Percentiles rank a stretch among this genome's conserved stretches.
These are phyloP conservation scores for Zygoascus tannicola DNA, from an alignment of 805 yeast species.

Conservation along the genomic window DNA sequence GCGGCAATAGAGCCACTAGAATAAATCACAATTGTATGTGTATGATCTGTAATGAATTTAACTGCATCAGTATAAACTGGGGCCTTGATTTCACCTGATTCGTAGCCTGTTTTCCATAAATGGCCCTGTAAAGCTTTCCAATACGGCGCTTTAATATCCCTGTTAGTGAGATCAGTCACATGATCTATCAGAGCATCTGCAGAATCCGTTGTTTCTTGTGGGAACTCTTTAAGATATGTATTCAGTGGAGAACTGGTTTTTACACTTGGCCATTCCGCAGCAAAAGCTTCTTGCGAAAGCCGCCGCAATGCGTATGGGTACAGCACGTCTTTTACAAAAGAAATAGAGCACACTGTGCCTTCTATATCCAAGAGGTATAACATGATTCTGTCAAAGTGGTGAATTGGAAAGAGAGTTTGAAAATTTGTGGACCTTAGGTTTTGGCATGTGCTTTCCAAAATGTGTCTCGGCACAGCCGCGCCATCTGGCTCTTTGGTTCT, in stretches of 20 bases:
- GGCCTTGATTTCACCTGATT: slow-evolving; percentile 62
- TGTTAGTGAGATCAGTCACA: slow-evolving; percentile 46
- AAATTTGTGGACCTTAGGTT: too few relatives aligned
- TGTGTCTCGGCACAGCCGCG: too few relatives aligned
- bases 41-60: slow-evolving; percentile 33
- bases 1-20: slow-evolving; percentile 88
- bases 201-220: slow-evolving; percentile 27
- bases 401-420: too few relatives aligned
- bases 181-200: slow-evolving; percentile 34
- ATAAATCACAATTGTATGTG: slow-evolving; percentile 50
- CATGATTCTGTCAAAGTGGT: too few relatives aligned
- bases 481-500: background rate
- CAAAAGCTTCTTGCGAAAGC: slow-evolving; percentile 8
- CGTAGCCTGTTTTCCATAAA: slow-evolving; percentile 76
- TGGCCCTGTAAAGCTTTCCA: slow-evolving; percentile 75
- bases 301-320: slow-evolving; percentile 56
- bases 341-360: slow-evolving; percentile 88
- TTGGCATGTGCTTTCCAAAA: too few relatives aligned
- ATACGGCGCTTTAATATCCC: slow-evolving; percentile 68
- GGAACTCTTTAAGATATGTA: slow-evolving; percentile 37
- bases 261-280: background rate
- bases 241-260: slow-evolving; percentile 3
- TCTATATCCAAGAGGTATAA: slow-evolving; percentile 64
- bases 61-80: slow-evolving; percentile 73
- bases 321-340: slow-evolving; percentile 71